Conservation (phyloP, 208 protist genomes). For the Acanthamoeba quina region DNA sequence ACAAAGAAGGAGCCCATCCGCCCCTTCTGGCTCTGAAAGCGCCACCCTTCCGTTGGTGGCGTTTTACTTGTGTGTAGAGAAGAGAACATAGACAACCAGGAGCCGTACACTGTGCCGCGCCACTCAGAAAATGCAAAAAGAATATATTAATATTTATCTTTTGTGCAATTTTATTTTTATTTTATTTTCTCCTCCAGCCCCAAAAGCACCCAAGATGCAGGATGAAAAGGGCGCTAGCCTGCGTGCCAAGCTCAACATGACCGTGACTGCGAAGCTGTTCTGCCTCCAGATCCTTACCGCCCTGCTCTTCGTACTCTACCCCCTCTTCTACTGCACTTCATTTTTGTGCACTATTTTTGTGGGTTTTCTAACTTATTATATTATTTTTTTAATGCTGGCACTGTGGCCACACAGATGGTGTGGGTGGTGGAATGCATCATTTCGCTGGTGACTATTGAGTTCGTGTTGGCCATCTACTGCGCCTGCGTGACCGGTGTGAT, state of each 20-base stretch:
- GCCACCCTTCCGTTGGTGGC: no score
- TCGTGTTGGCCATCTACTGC: slow-evolving; percentile 35
- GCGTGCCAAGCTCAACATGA: not conserved
- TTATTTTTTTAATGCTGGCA: no score
- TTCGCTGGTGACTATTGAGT: not conserved
- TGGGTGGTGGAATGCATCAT: slow-evolving; percentile 1
- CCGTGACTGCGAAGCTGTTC: not conserved
- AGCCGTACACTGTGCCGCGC: no score
- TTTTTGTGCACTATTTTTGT: no score
- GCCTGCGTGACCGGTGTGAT: slow-evolving; percentile 12
- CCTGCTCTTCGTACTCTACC: not conserved
- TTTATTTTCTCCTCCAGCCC: no score
- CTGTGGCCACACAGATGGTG: not conserved
- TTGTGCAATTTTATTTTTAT: no score
- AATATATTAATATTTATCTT: no score
- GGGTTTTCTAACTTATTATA: no score
- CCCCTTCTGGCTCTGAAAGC: not conserved
- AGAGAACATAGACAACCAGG: not conserved
- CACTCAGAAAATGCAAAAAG: no score
- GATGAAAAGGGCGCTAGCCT: not conserved
- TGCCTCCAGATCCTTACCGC: not conserved
- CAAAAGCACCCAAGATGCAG: not conserved
- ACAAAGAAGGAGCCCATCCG: not conserved
- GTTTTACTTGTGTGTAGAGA: no score
- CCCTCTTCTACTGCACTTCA: not conserved